Conservation (phyloP, 352 stramenopile genomes). For the Globisporangium emineosum region DNA sequence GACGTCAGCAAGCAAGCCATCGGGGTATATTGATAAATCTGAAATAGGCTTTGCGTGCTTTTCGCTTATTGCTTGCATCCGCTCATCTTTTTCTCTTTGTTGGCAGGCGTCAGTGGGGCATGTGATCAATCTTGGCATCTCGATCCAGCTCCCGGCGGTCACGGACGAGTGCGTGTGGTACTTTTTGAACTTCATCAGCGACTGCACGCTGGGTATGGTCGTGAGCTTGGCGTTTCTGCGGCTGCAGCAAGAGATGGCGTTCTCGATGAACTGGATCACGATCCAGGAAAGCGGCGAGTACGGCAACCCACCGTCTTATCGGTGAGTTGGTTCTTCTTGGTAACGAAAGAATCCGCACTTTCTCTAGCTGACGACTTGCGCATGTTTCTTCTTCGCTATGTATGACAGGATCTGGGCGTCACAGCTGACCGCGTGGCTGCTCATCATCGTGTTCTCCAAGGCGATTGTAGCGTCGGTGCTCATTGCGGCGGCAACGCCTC, state of each 20-base stretch:
- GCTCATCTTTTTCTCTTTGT: not conserved
- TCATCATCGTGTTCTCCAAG: constrained; percentile 82
- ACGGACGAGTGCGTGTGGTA: constrained; percentile 86
- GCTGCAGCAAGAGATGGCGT: constrained; percentile 70
- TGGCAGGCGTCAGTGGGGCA: constrained; percentile 51
- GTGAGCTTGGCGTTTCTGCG: constrained; percentile 73
- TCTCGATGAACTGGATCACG: constrained; percentile 64
- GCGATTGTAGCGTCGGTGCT: constrained; percentile 73
- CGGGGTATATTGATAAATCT: constrained; percentile 23
- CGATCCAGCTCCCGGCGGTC: constrained; percentile 68
- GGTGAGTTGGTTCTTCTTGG: constrained; percentile 9
- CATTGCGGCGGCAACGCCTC: constrained; percentile 40
- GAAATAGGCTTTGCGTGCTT: not conserved
- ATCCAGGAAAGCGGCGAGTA: constrained; percentile 82
- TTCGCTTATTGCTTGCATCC: not conserved
- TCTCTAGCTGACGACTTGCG: not conserved
- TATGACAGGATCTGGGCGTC: constrained; percentile 43
- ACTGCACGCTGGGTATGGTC: constrained; percentile 80
- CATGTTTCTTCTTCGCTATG: not conserved
- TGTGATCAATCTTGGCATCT: constrained; percentile 69
- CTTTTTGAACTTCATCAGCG: constrained; percentile 81
- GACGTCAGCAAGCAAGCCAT: constrained; percentile 85
- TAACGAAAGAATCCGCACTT: not conserved
- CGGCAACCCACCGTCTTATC: constrained; percentile 64
- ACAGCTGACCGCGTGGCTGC: constrained; percentile 59